Conservation (phyloP, 2,329 filamentous ascomycete species). For the Monosporascus sp. region DNA sequence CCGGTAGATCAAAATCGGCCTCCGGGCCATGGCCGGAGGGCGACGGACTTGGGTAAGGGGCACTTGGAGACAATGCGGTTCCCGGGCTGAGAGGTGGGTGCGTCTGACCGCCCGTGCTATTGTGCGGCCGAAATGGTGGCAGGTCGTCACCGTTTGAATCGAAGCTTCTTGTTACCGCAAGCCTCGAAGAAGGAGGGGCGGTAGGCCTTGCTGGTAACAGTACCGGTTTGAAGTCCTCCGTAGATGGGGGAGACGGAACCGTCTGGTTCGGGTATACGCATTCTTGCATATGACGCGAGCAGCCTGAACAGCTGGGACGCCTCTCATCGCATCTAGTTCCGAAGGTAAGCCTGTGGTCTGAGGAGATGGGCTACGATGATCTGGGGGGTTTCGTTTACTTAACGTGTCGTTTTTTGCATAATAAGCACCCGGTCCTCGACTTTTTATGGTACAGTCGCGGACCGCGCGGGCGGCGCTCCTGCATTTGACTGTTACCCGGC, state of each 20-base stretch:
- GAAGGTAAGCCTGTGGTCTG: slow-evolving; percentile 2
- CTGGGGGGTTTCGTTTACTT: slow-evolving; percentile 9
- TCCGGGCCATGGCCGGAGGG: slow-evolving; percentile 13
- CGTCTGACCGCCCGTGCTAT: background rate
- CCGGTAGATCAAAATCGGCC: slow-evolving; percentile 26
- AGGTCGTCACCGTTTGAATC: background rate
- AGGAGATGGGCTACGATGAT: background rate
- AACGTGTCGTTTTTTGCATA: slow-evolving; percentile 26
- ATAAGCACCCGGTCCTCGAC: slow-evolving; percentile 24
- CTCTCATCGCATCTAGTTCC: slow-evolving; percentile 24
- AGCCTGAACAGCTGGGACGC: slow-evolving; percentile 24
- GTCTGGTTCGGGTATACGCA: slow-evolving; percentile 22
- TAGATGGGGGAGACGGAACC: slow-evolving; percentile 1
- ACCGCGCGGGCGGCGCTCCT: slow-evolving; percentile 20
- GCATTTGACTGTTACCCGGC: slow-evolving; percentile 5
- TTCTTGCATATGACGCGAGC: slow-evolving; percentile 24
- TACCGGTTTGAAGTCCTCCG: background rate
- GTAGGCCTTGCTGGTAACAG: background rate
- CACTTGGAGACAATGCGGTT: background rate
- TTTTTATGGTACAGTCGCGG: slow-evolving; percentile 30
- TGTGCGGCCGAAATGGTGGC: background rate
- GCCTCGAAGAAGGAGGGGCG: background rate
- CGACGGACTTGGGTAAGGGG: slow-evolving; percentile 12
- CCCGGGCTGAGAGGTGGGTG: background rate
- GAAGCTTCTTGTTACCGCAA: background rate